Conservation (phyloP, 2,329 filamentous ascomycete genomes). For the Exophiala dermatitidis region DNA sequence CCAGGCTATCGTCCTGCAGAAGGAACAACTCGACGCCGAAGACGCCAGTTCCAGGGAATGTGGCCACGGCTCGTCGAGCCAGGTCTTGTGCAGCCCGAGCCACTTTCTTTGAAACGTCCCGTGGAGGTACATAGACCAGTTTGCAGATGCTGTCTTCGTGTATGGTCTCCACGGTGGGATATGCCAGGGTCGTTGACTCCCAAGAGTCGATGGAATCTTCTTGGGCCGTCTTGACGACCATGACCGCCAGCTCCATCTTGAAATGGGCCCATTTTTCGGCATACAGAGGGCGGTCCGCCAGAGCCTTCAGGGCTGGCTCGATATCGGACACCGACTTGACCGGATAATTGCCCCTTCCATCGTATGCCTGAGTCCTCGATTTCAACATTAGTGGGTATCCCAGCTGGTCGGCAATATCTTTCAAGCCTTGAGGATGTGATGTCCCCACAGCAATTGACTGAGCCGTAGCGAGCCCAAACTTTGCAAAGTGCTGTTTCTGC, state of each 20-base stretch:
- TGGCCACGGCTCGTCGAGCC: slow-evolving; percentile 69
- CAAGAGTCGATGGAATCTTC: slow-evolving; percentile 41
- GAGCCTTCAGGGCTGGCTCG: slow-evolving; percentile 58
- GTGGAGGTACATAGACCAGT: slow-evolving; percentile 77
- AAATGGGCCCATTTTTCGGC: slow-evolving; percentile 88
- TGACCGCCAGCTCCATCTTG: slow-evolving; percentile 79
- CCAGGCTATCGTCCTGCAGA: slow-evolving; percentile 60
- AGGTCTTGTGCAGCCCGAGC: slow-evolving; percentile 64
- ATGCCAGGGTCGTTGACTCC: slow-evolving; percentile 50
- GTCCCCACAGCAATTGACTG: slow-evolving; percentile 56
- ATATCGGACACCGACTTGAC: slow-evolving; percentile 55
- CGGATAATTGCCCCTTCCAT: slow-evolving; percentile 64
- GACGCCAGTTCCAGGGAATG: slow-evolving; percentile 79
- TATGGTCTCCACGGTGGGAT: slow-evolving; percentile 86
- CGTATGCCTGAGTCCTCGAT: slow-evolving; percentile 74
- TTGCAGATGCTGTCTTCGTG: slow-evolving; percentile 96
- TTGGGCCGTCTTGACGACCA: slow-evolving; percentile 86
- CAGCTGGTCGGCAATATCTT: slow-evolving; percentile 52
- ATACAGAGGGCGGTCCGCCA: slow-evolving; percentile 68
- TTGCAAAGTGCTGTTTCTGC: slow-evolving; percentile 68
- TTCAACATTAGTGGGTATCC: slow-evolving; percentile 84
- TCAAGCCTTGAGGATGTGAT: slow-evolving; percentile 38
- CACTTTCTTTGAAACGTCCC: slow-evolving; percentile 56
- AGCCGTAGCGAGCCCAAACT: slow-evolving; percentile 59
- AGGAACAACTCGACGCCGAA: slow-evolving; percentile 98